Percentiles rank a stretch among this genome's conserved stretches.
phyloP scores from a whole-genome alignment of 2,329 filamentous ascomycete species.

The Orbilia ellipsospora region DNA sequence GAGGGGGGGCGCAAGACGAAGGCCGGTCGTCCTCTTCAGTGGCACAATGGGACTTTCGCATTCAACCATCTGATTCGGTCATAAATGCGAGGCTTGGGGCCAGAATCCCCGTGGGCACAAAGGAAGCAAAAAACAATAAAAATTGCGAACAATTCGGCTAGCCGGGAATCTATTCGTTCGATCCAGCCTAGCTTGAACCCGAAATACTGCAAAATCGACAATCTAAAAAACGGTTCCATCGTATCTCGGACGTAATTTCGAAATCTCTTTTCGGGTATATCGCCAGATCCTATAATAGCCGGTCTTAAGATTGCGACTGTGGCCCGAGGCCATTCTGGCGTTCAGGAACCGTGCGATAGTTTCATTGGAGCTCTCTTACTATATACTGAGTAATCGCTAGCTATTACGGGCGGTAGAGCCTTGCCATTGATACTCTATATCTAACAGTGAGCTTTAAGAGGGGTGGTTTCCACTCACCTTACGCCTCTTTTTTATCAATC shows the following conservation, averaged over 20 bases:
- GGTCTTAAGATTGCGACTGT: slow-evolving; percentile 48
- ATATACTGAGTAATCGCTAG: slow-evolving; percentile 9
- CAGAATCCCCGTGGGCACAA: too few species aligned
- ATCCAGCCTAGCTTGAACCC: background rate
- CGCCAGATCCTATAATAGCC: slow-evolving; percentile 15
- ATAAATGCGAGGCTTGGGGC: slow-evolving; percentile 16
- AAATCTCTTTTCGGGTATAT: slow-evolving; percentile 4
- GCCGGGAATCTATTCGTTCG: background rate
- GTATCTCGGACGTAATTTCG: slow-evolving; percentile 12
- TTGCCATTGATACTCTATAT: slow-evolving; percentile 16
- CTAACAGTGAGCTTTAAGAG: background rate
- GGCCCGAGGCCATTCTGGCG: background rate
- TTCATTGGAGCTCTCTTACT: slow-evolving; percentile 20
- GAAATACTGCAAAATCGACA: background rate
- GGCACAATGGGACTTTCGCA: slow-evolving; percentile 37
- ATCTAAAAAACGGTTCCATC: slow-evolving; percentile 24
- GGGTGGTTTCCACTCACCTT: background rate
- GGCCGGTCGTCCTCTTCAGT: slow-evolving; percentile 4
- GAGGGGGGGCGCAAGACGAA: slow-evolving; percentile 3
- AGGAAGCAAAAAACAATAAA: slow-evolving; percentile 18
- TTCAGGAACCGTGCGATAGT: background rate
- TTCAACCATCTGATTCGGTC: slow-evolving; percentile 29
- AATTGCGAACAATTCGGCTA: slow-evolving; percentile 44
- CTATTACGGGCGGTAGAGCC: background rate
- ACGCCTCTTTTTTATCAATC: background rate